Percentiles rank a stretch among this genome's conserved stretches.
phyloP scores from a whole-genome alignment of 139 green algal species.

The Haematococcus sp. region DNA sequence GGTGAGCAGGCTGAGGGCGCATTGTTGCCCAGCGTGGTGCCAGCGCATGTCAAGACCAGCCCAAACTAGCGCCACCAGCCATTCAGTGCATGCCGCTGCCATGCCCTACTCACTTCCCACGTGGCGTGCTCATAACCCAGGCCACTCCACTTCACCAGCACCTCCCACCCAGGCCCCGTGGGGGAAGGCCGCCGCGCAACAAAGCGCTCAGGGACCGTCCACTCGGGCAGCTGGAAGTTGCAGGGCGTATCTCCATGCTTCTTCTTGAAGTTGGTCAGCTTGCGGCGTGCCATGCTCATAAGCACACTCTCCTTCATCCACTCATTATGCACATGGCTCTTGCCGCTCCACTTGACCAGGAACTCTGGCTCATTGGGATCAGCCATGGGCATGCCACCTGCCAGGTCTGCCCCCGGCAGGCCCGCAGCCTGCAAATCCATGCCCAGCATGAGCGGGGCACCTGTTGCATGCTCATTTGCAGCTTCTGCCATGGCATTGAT shows the following conservation, averaged over 20 bases:
- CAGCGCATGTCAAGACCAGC: background rate
- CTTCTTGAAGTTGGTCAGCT: slow-evolving; percentile 83
- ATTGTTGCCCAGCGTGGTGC: background rate
- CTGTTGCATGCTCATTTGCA: slow-evolving; percentile 11
- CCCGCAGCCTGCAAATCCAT: background rate
- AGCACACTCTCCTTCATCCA: slow-evolving; percentile 68
- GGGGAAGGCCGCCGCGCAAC: slow-evolving; percentile 65
- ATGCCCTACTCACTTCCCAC: slow-evolving; percentile 66
- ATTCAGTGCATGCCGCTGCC: background rate
- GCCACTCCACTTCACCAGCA: slow-evolving; percentile 82
- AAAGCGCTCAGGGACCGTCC: slow-evolving; percentile 52
- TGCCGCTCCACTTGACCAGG: slow-evolving; percentile 78
- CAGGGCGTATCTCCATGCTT: slow-evolving; percentile 50
- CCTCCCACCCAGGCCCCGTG: slow-evolving; percentile 80
- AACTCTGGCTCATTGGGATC: slow-evolving; percentile 64
- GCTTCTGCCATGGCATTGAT: background rate
- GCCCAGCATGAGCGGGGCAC: background rate
- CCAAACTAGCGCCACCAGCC: background rate
- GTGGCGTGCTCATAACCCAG: slow-evolving; percentile 80
- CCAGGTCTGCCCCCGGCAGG: slow-evolving; percentile 4
- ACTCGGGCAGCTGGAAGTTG: slow-evolving; percentile 20
- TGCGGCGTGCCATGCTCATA: slow-evolving; percentile 65
- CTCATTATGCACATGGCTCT: slow-evolving; percentile 79
- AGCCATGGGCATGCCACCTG: background rate
- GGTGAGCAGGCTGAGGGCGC: slow-evolving; percentile 1